Base-by-base conservation (phyloP, 371 early-diverging fungal species). In the Phascolomyces articulosus region DNA sequence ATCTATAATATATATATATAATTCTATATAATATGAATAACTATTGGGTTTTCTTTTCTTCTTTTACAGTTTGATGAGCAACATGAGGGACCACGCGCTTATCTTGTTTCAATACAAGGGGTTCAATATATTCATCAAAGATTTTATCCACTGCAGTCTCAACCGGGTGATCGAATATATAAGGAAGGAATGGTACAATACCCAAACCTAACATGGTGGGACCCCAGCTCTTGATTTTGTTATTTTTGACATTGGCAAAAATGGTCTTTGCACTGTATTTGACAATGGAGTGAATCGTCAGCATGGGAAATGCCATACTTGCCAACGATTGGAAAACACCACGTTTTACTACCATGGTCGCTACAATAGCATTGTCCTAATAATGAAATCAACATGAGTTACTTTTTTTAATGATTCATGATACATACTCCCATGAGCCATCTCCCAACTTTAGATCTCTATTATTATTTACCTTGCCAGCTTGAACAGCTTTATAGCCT, bases 221-320 rank as follows among this genome's bases (percentile, higher is more conserved):
- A 21, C 90, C 90, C 87, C 87, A 91, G 15, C 65, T 69, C 60
- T 79, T 79, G 41, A 92, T 49, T 38, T 74, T 75, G 4, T 70
- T 64, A 59, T 80, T 83, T 58, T 85, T 85, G 29, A 75, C 81
- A 60, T 82, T 74, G 63, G 77, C 82, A 60, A 90, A 85, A 10
- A 65, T n/a, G n/a, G 74, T 66, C 66, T 81, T 80, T 38, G 81
- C 85, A 64, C 86, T 79, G 38, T 85, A 85, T 68, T 91, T 89
- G 24, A 93, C 93, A n/a, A 87, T 77, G 0, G 86, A 80, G 71
- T 93, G 93, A 49, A 93, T 89, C 0, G 91, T 90, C 44, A 89
- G 60, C 60, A 89, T 89, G 2, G 93, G 93, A 27, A 90, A 70
- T n/a, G 85, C 66, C 84, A 93, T 82, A 55, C 87, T 87, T 8